Evolutionary conservation across 176 grass and related monocot species (phyloP).

Genomic region (Juncus inflexus): DNA sequence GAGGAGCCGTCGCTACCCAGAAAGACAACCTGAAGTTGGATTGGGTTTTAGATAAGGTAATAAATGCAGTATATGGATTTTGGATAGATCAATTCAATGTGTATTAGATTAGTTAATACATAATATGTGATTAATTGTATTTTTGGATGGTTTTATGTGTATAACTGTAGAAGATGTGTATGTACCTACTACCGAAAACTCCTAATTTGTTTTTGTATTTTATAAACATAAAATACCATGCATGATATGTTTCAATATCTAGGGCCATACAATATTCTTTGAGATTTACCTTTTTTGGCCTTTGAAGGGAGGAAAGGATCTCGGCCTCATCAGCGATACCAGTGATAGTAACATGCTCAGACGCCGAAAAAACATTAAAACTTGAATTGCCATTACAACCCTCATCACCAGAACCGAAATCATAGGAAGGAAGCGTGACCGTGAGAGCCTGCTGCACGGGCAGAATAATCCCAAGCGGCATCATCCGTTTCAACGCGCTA

Average conservation of each 20-base stretch:
- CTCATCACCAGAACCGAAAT: conserved; percentile 49
- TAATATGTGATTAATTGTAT: too few relatives aligned
- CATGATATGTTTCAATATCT: too few relatives aligned
- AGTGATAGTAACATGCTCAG: conserved; percentile 84
- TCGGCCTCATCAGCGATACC: conserved; percentile 91
- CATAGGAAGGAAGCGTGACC: conserved; percentile 81
- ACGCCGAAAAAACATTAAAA: conserved; percentile 75
- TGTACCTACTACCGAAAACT: too few relatives aligned
- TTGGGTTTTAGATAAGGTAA: too few relatives aligned
- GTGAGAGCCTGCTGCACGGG: conserved; percentile 93
- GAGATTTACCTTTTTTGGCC: conserved; percentile 75
- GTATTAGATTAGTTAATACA: too few relatives aligned
- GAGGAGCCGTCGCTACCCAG: conserved; percentile 64
- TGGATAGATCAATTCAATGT: too few relatives aligned
- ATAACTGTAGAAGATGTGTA: too few relatives aligned
- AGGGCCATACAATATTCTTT: too few relatives aligned
- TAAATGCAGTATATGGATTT: too few relatives aligned
- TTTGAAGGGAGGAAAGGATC: conserved; percentile 92
- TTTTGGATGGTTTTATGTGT: too few relatives aligned
- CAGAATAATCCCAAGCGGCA: conserved; percentile 94
- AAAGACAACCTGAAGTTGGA: conserved; percentile 62
- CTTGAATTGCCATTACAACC: conserved; percentile 4
- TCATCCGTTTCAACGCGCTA: conserved; percentile 98
- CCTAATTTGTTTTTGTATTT: too few relatives aligned
- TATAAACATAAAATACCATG: too few relatives aligned